phyloP scores from a whole-genome alignment of 129 eudicot genomes.

The sunflower (Helianthus annuus) region DNA sequence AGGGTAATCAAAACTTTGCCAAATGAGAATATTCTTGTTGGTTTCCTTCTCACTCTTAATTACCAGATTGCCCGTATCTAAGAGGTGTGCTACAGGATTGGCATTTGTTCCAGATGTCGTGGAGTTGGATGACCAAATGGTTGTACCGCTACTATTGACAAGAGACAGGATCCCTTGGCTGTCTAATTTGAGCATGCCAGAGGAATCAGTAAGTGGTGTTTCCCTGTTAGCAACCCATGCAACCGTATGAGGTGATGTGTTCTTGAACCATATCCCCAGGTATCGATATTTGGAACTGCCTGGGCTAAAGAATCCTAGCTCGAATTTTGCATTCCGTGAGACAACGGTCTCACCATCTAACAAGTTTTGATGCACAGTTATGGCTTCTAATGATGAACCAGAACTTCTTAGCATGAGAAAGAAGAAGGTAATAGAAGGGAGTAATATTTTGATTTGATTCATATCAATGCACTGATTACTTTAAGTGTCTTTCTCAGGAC shows the following conservation, averaged over 20 bases:
- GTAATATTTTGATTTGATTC: background rate
- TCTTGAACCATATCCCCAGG: conserved; percentile 11
- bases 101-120: no score
- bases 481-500: no score
- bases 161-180: conserved; percentile 9
- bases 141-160: background rate
- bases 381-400: conserved; percentile 17
- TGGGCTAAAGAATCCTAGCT: conserved; percentile 28
- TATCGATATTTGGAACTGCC: conserved; percentile 26
- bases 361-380: conserved; percentile 12
- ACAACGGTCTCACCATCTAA: conserved; percentile 20
- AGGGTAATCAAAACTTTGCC: conserved; percentile 32
- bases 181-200: conserved; percentile 4
- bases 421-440: conserved; percentile 9
- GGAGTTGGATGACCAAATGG: conserved; percentile 22
- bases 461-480: no score
- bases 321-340: background rate
- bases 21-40: background rate
- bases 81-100: conserved; percentile 16
- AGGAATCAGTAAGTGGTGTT: background rate
- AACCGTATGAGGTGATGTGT: conserved; percentile 1
- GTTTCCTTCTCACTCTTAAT: conserved; percentile 7
- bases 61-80: conserved; percentile 34
- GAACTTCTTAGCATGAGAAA: conserved; percentile 4
- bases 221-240: conserved; percentile 17